Base-by-base conservation (phyloP, 257 asterid genomes). In the Rauvolfia tetraphylla region DNA sequence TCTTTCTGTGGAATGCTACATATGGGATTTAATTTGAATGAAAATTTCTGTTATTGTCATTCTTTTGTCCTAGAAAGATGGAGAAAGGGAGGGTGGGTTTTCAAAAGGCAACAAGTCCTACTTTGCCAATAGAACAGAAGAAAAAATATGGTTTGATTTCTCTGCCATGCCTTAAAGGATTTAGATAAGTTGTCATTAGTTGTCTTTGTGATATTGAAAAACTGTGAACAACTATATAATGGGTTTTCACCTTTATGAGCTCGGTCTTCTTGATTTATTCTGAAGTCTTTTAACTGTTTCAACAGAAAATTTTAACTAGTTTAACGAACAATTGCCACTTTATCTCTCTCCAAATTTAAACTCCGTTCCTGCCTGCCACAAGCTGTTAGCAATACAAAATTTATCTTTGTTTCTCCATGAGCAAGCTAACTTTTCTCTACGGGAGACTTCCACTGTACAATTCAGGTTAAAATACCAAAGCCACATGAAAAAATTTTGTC, bases 21-120 rank as follows among this genome's bases (percentile, higher is more conserved):
- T 62, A 75, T 23, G 36, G 42, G 65, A 70, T 63, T 33, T 75
- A 62, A 48, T 33, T 41, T 70, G 71, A 38, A 75, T 34, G 25
- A 62, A 61, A n/a, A 61, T 48, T 73, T 29, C 36, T 42, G 39
- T 48, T 18, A 22, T 27, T 69, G 2, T 38, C 20, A 25, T 31
- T 67, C 18, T 13, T 31, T 38, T 7, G 1, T 38, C 10, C 17
- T 34, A 20, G 71, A 36, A 66, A 31, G 3, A 10, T 13, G 17
- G 3, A 13, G 38, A 17, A 11, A 51, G 23, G 3, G 12, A 7
- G 4, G 33, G 31, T 57, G 3, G 18, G 4, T 59, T 59, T 57
- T 3, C 20, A 2, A 14, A 59, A 59, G 38, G 67, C 67, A 59
- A 4, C 0, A 41, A 29, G 12, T 61, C 68, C 7, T 12, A 59